Conservation (phyloP, 176 grass and related monocot genomes). For the Phoenix dactylifera region DNA sequence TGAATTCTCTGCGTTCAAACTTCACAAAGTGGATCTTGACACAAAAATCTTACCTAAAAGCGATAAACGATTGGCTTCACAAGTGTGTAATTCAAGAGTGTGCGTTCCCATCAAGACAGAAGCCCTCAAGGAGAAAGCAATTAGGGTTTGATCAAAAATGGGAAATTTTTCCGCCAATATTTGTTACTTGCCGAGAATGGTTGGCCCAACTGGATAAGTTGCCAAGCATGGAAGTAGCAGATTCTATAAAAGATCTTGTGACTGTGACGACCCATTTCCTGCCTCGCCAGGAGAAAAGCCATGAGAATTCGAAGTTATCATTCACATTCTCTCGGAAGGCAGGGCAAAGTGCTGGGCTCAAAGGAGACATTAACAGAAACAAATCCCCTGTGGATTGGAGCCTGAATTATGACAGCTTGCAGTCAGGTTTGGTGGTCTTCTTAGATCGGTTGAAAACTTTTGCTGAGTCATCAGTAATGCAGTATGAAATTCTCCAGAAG, state of each 20-base stretch:
- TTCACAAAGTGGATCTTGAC: conserved; percentile 75
- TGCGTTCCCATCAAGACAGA: conserved; percentile 39
- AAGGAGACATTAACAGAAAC: conserved; percentile 21
- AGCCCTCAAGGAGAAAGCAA: conserved; percentile 9
- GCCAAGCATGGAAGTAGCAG: conserved; percentile 40
- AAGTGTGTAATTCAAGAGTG: conserved; percentile 84
- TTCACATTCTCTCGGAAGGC: conserved; percentile 41
- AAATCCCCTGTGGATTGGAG: conserved; percentile 30
- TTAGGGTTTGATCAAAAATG: conserved; percentile 21
- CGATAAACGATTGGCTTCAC: conserved; percentile 64
- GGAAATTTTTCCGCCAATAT: conserved; percentile 51
- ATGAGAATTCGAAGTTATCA: conserved; percentile 36
- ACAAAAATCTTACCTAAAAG: conserved; percentile 63
- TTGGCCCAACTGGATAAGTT: conserved; percentile 32
- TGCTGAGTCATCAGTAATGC: conserved; percentile 33
- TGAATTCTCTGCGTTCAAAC: conserved; percentile 61
- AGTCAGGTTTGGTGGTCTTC: conserved; percentile 54
- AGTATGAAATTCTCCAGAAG: conserved; percentile 34
- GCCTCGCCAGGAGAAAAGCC: conserved; percentile 57
- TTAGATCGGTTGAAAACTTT: conserved; percentile 44
- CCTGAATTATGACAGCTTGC: conserved; percentile 36
- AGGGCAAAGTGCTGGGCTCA: conserved; percentile 13
- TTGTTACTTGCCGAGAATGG: conserved; percentile 73
- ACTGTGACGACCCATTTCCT: conserved; percentile 39
- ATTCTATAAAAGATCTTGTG: conserved; percentile 53